Base-by-base conservation (phyloP, 371 early-diverging fungal species). In the Rhizopus arrhizus region DNA sequence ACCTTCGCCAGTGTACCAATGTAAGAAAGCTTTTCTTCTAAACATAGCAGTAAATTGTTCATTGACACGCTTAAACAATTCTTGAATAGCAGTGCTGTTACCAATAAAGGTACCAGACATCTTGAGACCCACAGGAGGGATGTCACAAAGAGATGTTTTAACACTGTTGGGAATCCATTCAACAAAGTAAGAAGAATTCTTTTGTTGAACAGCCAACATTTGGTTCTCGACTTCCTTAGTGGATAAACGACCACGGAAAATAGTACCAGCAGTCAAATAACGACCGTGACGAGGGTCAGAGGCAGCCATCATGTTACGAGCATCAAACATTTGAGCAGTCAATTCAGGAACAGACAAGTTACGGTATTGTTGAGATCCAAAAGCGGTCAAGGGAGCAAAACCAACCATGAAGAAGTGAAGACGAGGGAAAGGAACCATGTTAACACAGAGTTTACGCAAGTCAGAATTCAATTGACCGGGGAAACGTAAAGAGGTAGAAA, bases 101-200 rank as follows among this genome's bases (percentile, higher is more conserved):
- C 97, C 99, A 77, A 99, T 92, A 75, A 99, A 99, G 33, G 99
- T 99, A 64, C 92, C 95, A 43, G 95, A 92, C 97, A 97, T 96
- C 73, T 95, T 93, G 62, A 96, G 87, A 50, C 96, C 98, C 58
- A 86, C 88, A 55, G 99, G 99, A 58, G 98, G 94, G 68, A 99
- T 95, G 69, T 97, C 95, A 80, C 99, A 99, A 36, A 97, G 95
- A 59, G 97, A 95, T 8, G 97, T 96, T 86, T 99, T 97, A 75
- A 97, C 95, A 81, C 96, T 97, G 89, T 95, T 96, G 68, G 99
- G 99, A 72, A 99, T 98, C 99, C 99, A 99, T 75, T 98, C 99
- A 45, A 98, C 99, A 81, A 99, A 99, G 87, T 94, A 92, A n/a
- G 92, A 85, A 36, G 91, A 89, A 86, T 95, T 96, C 88, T 94